Evolutionary conservation across 306 rosid species (phyloP).

Genomic region (Crotalaria pallida): DNA sequence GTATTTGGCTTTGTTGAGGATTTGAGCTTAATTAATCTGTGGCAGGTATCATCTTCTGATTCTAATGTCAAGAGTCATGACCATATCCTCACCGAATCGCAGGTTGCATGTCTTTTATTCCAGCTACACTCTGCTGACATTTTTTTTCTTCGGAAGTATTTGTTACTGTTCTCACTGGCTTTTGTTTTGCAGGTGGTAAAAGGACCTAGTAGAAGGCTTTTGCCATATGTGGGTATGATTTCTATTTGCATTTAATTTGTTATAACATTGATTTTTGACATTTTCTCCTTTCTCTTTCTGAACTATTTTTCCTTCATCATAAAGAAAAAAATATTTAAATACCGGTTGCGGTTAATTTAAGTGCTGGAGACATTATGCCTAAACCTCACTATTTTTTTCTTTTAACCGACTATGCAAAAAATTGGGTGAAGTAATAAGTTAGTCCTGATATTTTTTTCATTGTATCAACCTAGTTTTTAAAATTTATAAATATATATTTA

Average conservation of each 20-base stretch:
- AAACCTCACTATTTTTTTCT: too few relatives aligned
- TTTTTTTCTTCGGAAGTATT: not conserved
- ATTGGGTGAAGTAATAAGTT: too few relatives aligned
- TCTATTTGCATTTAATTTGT: not conserved
- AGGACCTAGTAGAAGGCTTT: slow-evolving; percentile 36
- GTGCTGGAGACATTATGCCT: too few relatives aligned
- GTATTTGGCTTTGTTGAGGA: not conserved
- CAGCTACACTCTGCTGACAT: not conserved
- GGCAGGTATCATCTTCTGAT: slow-evolving; percentile 25
- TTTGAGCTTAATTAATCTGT: slow-evolving; percentile 9
- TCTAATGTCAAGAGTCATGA: slow-evolving; percentile 23
- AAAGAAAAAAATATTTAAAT: too few relatives aligned
- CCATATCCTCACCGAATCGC: slow-evolving; percentile 5
- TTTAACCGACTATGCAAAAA: too few relatives aligned
- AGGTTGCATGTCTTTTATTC: slow-evolving; percentile 24
- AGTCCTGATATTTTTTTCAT: too few relatives aligned
- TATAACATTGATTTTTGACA: not conserved
- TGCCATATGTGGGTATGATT: slow-evolving; percentile 32
- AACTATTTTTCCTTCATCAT: not conserved
- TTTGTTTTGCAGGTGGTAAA: slow-evolving; percentile 29
- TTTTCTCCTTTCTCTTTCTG: not conserved
- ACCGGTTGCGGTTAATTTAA: too few relatives aligned
- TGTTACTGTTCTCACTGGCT: not conserved
- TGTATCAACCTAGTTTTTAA: too few relatives aligned
- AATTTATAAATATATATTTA: too few relatives aligned